phyloP scores from a whole-genome alignment of 2,329 filamentous ascomycete genomes.

The Colletotrichum brevisporum region DNA sequence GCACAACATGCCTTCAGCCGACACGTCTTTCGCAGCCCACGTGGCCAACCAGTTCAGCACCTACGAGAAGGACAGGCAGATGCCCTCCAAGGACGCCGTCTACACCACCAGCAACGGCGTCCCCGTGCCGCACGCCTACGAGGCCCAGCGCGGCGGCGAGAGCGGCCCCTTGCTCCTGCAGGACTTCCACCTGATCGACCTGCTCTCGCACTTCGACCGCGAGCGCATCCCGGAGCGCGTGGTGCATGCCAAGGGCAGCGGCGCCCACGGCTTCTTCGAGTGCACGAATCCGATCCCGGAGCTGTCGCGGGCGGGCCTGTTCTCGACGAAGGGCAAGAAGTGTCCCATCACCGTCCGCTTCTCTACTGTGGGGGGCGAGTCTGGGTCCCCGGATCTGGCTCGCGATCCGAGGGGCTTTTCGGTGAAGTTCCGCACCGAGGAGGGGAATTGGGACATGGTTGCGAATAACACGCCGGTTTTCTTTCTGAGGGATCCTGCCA shows the following conservation, averaged over 20 bases:
- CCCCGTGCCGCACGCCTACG: constrained; percentile 71
- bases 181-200: constrained; percentile 74
- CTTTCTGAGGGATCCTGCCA: constrained; percentile 62
- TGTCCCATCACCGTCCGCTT: constrained; percentile 65
- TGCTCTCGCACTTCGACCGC: constrained; percentile 72
- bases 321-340: constrained; percentile 65
- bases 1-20: constrained; percentile 43
- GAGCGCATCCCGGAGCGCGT: constrained; percentile 56
- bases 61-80: constrained; percentile 57
- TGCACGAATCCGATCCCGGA: constrained; percentile 68
- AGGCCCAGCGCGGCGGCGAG: constrained; percentile 68
- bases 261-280: constrained; percentile 69
- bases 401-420: constrained; percentile 77
- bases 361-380: constrained; percentile 76
- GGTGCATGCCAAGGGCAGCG: constrained; percentile 45
- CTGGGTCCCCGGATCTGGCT: constrained; percentile 75
- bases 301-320: constrained; percentile 65
- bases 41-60: constrained; percentile 53
- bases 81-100: constrained; percentile 55
- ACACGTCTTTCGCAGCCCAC: constrained; percentile 55
- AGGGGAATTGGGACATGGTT: constrained; percentile 48
- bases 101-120: constrained; percentile 71
- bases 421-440: constrained; percentile 47
- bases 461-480: constrained; percentile 64
- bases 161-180: constrained; percentile 71